Conservation (phyloP, 2,329 filamentous ascomycete genomes). For the Allantophomopsis cytisporea region DNA sequence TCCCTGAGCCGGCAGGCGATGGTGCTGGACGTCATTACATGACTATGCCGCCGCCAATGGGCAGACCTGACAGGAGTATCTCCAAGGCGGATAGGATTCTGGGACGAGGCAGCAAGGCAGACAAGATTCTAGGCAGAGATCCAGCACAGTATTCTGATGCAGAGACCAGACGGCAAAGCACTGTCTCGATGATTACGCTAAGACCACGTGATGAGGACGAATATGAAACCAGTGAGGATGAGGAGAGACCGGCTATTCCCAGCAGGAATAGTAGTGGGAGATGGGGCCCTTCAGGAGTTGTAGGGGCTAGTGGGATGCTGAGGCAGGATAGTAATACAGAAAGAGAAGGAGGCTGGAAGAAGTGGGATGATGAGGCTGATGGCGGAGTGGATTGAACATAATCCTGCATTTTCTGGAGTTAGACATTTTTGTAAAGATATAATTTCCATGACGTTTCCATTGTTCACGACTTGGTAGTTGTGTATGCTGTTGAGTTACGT, state of each 20-base stretch:
- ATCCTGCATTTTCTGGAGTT: background rate
- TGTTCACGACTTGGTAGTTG: no score
- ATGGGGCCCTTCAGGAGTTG: background rate
- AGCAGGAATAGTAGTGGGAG: background rate
- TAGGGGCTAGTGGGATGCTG: background rate
- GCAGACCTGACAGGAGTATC: background rate
- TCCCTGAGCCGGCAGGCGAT: background rate
- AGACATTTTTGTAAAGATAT: no score
- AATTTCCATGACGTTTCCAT: no score
- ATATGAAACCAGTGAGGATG: background rate
- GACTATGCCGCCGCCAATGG: background rate
- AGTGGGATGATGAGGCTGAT: background rate
- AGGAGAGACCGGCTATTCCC: background rate
- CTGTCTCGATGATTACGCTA: background rate
- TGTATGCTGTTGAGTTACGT: no score
- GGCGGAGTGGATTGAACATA: background rate
- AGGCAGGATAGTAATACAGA: background rate
- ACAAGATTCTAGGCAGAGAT: background rate
- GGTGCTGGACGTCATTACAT: conserved; percentile 1
- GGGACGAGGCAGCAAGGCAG: background rate
- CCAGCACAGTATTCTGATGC: background rate
- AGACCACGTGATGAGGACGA: background rate
- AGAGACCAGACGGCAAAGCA: background rate
- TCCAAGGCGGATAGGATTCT: background rate
- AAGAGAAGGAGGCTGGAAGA: background rate